A percentile compares a stretch with the other conserved stretches of the same genome.
phyloP scores from a whole-genome alignment of 1,284 basidiomycete species.

The Blastosporella zonata region DNA sequence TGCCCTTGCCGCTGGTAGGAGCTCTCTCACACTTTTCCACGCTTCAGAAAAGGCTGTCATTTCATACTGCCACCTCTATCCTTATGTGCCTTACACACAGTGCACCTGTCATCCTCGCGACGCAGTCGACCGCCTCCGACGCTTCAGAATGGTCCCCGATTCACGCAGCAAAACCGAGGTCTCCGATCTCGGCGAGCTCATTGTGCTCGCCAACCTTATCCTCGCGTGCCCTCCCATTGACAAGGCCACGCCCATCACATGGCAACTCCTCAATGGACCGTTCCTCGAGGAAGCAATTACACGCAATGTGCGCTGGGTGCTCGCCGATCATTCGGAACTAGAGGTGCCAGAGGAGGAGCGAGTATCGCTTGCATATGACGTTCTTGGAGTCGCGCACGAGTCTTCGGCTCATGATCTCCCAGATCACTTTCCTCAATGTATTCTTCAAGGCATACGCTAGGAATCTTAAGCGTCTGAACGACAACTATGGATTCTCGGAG shows the following conservation, averaged over 20 bases:
- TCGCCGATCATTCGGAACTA: constrained; percentile 33
- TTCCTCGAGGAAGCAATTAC: constrained; percentile 37
- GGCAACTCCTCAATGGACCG: constrained; percentile 27
- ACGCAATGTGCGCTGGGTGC: constrained; percentile 38
- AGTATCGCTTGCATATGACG: constrained; percentile 33
- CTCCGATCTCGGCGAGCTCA: constrained; percentile 12
- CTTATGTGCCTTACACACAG: constrained; percentile 32
- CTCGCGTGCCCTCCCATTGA: constrained; percentile 7
- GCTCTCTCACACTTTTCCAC: constrained; percentile 24
- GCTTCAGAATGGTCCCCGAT: constrained; percentile 9
- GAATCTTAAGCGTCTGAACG: constrained; percentile 29
- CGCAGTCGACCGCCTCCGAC: constrained; percentile 8
- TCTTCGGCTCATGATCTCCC: constrained; percentile 39
- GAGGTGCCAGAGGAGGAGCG: constrained; percentile 33
- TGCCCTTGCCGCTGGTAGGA: constrained; percentile 21
- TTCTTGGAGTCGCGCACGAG: constrained; percentile 33
- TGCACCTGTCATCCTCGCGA: constrained; percentile 24
- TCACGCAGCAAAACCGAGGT: constrained; percentile 8
- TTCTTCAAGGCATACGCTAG: constrained; percentile 31
- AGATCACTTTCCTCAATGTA: constrained; percentile 35
- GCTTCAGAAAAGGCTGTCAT: constrained; percentile 40
- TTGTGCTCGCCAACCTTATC: constrained; percentile 11
- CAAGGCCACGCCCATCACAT: constrained; percentile 5
- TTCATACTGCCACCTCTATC: constrained; percentile 40
- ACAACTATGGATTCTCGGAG: constrained; percentile 39